These are phyloP conservation scores for Aspergillus intermedius DNA, from an alignment of 2,329 filamentous ascomycete species.

Conservation along the genomic window DNA sequence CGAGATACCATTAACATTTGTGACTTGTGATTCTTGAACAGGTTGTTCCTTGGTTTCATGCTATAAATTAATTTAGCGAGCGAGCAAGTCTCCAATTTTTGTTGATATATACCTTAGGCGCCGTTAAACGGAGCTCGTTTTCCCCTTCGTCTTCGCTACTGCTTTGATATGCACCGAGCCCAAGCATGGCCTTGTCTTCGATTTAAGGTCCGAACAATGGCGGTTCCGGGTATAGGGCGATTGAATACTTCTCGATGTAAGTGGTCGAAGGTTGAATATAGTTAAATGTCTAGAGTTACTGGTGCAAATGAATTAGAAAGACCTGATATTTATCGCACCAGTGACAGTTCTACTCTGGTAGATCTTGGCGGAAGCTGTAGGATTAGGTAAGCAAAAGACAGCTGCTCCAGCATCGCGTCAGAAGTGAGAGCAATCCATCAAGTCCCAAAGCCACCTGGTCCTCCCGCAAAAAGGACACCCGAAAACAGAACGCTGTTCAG, in stretches of 20 bases:
- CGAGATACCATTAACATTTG: conserved; percentile 5
- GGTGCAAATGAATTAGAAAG: too few species aligned
- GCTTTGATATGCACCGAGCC: conserved; percentile 39
- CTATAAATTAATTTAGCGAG: conserved; percentile 3
- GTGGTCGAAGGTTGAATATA: background rate
- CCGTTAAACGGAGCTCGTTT: conserved; percentile 7
- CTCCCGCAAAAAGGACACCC: background rate
- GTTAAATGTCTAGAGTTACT: too few species aligned
- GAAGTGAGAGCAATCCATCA: conserved; percentile 9
- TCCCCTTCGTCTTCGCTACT: conserved; percentile 40
- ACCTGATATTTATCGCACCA: too few species aligned
- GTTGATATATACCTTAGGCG: conserved; percentile 17
- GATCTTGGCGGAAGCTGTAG: conserved; percentile 6
- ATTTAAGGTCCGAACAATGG: background rate
- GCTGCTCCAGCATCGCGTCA: conserved; percentile 31
- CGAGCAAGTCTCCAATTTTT: background rate
- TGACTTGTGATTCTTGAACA: conserved; percentile 1
- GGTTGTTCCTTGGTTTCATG: conserved; percentile 2
- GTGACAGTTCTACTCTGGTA: background rate
- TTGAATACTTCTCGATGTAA: background rate
- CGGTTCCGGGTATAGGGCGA: conserved; percentile 1
- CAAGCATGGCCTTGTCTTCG: conserved; percentile 27
- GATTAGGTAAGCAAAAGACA: conserved; percentile 34
- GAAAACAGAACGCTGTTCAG: background rate
- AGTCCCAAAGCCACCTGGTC: background rate